These are phyloP conservation scores for Cucumis melo DNA, from an alignment of 306 rosid species.

Conservation along the genomic window DNA sequence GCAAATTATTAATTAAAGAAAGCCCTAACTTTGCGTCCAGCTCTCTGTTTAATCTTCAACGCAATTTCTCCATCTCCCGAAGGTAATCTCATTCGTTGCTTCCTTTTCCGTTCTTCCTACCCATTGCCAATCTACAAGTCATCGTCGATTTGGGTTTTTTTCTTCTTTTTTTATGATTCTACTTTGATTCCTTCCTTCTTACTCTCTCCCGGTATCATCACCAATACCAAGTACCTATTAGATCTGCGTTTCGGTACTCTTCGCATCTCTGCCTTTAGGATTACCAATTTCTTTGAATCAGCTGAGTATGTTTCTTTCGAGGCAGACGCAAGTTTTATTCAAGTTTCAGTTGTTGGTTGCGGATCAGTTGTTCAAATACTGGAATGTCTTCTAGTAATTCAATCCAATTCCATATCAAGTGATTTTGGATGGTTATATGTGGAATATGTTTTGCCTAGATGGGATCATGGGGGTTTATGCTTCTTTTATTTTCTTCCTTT, in stretches of 20 bases:
- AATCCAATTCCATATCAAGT: not conserved
- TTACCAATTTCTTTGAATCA: not conserved
- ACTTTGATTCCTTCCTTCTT: not conserved
- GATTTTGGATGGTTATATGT: not conserved
- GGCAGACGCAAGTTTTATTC: not conserved
- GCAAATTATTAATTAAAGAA: too few species aligned
- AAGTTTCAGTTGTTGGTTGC: not conserved
- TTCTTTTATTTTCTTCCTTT: not conserved
- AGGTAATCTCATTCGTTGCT: not conserved
- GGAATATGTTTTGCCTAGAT: not conserved
- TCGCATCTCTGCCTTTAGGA: not conserved
- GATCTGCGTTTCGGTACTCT: not conserved
- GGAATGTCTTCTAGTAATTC: not conserved
- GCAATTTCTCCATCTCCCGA: not conserved
- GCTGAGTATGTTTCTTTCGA: not conserved
- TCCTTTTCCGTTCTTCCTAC: not conserved
- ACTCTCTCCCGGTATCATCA: not conserved
- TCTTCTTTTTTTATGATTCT: not conserved
- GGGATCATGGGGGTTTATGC: not conserved
- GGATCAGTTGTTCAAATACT: not conserved
- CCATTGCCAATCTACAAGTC: not conserved
- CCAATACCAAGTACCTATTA: not conserved
- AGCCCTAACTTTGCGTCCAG: not conserved
- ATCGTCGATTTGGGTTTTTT: not conserved
- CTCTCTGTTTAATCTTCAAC: not conserved